Evolutionary conservation across 768 basidiomycete species (phyloP).

Genomic region (Phylloporus rhodoxanthus): DNA sequence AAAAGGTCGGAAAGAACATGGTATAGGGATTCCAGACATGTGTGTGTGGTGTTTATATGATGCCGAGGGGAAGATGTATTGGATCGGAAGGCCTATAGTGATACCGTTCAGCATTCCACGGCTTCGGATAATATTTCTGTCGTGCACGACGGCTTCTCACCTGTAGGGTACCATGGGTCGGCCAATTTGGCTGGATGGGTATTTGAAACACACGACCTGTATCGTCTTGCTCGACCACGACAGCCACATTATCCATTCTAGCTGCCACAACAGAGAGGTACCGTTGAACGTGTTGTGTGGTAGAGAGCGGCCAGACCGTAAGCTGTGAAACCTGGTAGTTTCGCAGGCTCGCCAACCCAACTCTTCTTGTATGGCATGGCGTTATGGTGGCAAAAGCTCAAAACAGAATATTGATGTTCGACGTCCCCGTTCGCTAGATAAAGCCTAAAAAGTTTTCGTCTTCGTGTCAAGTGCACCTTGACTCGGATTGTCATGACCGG

Average conservation of each 20-base stretch:
- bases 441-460: background rate
- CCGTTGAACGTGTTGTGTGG: background rate
- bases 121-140: background rate
- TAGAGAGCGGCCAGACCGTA: background rate
- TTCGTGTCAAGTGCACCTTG: background rate
- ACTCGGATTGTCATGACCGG: slow-evolving; percentile 1
- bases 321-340: background rate
- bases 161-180: slow-evolving; percentile 5
- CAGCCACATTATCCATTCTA: background rate
- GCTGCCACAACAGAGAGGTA: background rate
- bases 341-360: slow-evolving; percentile 4
- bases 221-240: slow-evolving; percentile 21
- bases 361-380: slow-evolving; percentile 12
- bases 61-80: background rate
- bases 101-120: slow-evolving; percentile 2
- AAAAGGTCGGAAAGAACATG: slow-evolving; percentile 37
- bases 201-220: slow-evolving; percentile 15
- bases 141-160: slow-evolving; percentile 12
- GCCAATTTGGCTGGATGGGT: slow-evolving; percentile 8
- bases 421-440: background rate
- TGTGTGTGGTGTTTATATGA: background rate
- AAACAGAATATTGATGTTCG: too few relatives aligned
- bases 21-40: slow-evolving; percentile 2
- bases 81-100: slow-evolving; percentile 1
- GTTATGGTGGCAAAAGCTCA: slow-evolving; percentile 16